Evolutionary conservation across 352 stramenopile species (phyloP).

Genomic region (Pythium phragmitis): DNA sequence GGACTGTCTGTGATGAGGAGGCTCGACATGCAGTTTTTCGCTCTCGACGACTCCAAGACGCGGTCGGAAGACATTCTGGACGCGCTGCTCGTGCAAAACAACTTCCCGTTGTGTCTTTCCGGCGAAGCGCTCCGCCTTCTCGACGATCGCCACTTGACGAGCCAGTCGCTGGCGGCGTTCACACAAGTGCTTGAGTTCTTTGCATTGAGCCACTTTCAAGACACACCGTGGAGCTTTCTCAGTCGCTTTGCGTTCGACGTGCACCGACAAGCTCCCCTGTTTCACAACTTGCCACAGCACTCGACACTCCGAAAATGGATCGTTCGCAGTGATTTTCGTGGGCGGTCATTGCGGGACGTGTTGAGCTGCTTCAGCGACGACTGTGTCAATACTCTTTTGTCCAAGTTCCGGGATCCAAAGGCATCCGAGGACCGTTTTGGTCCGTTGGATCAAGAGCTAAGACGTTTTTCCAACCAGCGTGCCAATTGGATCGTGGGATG

Average conservation of each 20-base stretch:
- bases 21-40: conserved; percentile 78
- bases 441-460: conserved; percentile 36
- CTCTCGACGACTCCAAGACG: conserved; percentile 71
- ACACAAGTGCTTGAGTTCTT: conserved; percentile 62
- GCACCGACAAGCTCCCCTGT: conserved; percentile 30
- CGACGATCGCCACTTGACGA: conserved; percentile 42
- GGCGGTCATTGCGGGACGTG: conserved; percentile 26
- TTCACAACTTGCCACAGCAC: conserved; percentile 14
- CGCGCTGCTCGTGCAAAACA: conserved; percentile 58
- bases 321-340: conserved; percentile 6
- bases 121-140: conserved; percentile 52
- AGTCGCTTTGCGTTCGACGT: conserved; percentile 37
- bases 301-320: conserved; percentile 27
- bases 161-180: conserved; percentile 69
- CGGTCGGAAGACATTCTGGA: conserved; percentile 78
- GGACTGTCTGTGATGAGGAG: conserved; percentile 47
- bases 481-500: conserved; percentile 54
- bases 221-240: conserved; percentile 61
- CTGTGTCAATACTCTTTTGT: conserved; percentile 12
- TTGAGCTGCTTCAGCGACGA: conserved; percentile 37
- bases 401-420: background rate
- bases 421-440: conserved; percentile 30
- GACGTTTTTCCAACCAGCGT: conserved; percentile 28
- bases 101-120: conserved; percentile 53
- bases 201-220: conserved; percentile 60